A percentile compares a stretch with the other conserved stretches of the same genome.
Evolutionary conservation across 192 early-diverging fungal species (phyloP).

Genomic region (Coemansia sp.): DNA sequence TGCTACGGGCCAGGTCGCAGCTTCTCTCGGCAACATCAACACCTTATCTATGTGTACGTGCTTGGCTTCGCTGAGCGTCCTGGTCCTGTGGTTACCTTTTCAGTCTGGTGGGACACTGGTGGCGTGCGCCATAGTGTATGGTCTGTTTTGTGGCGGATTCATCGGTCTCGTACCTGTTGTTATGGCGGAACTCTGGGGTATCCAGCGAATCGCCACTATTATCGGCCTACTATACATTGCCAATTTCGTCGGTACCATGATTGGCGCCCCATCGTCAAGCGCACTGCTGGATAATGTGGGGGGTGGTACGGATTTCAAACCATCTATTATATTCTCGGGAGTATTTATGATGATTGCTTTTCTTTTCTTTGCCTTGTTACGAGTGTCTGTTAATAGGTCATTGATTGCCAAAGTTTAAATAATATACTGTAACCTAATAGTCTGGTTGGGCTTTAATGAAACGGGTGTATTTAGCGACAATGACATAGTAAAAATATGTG

Average conservation of each 20-base stretch:
- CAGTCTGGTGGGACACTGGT: conserved; percentile 39
- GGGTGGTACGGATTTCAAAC: conserved; percentile 37
- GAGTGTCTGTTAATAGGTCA: conserved; percentile 8
- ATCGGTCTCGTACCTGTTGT: conserved; percentile 59
- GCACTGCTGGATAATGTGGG: conserved; percentile 58
- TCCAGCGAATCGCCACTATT: conserved; percentile 59
- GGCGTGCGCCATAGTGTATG: conserved; percentile 57
- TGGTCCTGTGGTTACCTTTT: conserved; percentile 61
- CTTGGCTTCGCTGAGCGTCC: conserved; percentile 45
- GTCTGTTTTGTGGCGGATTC: conserved; percentile 62
- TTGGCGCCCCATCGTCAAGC: conserved; percentile 57
- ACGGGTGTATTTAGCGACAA: too few relatives aligned
- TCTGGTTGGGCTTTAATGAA: too few relatives aligned
- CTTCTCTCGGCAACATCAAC: conserved; percentile 63
- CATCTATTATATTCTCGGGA: conserved; percentile 48
- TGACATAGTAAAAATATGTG: too few relatives aligned
- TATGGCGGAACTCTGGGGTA: conserved; percentile 59
- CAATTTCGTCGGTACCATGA: conserved; percentile 54
- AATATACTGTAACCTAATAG: too few relatives aligned
- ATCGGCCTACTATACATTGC: conserved; percentile 60
- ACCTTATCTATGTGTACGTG: conserved; percentile 55
- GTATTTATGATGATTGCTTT: conserved; percentile 37
- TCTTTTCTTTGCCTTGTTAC: conserved; percentile 28
- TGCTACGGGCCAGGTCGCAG: conserved; percentile 61
- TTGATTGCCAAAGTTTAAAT: conserved; percentile 22